Evolutionary conservation across 495 filamentous ascomycete genomes (phyloP), one percentile per base, ranked within the genome.

Genomic region (Aspergillus biplanus): DNA sequence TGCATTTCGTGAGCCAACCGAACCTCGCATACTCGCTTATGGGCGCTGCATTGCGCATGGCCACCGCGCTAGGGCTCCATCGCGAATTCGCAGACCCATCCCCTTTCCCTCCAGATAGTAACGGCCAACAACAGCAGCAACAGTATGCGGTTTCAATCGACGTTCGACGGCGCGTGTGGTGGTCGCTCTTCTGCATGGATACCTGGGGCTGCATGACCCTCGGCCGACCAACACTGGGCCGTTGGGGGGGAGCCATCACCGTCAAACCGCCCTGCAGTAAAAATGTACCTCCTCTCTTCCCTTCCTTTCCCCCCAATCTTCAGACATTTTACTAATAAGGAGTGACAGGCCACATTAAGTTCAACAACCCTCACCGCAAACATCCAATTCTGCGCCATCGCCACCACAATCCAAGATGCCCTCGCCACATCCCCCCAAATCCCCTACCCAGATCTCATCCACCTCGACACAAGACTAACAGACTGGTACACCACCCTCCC

Each of bases 121-220:
- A 1, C 1, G 21, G 21, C 21, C 21, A 27, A 2, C 21, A 27
- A 27, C 21, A 27, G 2, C 21, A 27, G 21, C 21, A 27, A 27
- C 21, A 27, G 2, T 27, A 27, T 27, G 21, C 21, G 21, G 21
- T 27, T 27, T 27, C 21, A 27, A 27, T 27, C 55, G 85, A 44
- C 39, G 12, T 44, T 44, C 39, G 88, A 63, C 73, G 90, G 46
- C 78, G 89, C 37, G 88, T 89, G 32, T 92, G 90, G 90, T 92
- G 90, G 90, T 88, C 83, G 55, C 73, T 92, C 54, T 89, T 89
- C 76, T 90, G 86, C 75, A 81, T 92, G 58, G 89, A 92, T 73
- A 89, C 89, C 1, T 92, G 89, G 88, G 88, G 85, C 5, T 83
- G 82, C 12, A 90, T 87, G 37, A 92, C 89, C n/a, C 83, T 89